Base-by-base conservation (phyloP, 2,329 filamentous ascomycete genomes). In the Sporothrix pallida region DNA sequence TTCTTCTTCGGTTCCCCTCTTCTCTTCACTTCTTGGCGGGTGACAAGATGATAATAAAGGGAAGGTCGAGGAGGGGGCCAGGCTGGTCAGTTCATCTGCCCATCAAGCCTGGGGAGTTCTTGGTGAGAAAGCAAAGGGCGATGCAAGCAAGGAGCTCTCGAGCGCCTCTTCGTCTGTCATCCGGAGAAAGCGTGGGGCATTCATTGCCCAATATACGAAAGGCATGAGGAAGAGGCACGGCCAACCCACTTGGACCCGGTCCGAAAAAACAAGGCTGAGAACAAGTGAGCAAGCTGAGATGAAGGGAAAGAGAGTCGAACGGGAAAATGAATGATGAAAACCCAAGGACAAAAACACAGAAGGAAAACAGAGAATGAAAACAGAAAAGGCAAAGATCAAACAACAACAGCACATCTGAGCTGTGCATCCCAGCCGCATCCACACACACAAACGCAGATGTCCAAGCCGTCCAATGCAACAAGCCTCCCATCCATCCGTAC, bases 391-490 rank as follows among this genome's bases (percentile, higher is more conserved):
- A 56, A 56, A 60, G 6, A 54, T n/a, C 17, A 60, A 31, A 23
- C 12, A 42, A 31, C 31, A 62, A n/a, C 31, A 42, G 58, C 58
- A 37, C 62, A 17, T 12, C 12, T 44, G 42, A 67, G 4, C 2
- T 26, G 42, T 10, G 23, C 60, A 67, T 67, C 62, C 65, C 65
- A 52, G 65, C 44, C 65, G 46, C 65, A 68, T 52, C 42, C 62
- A 67, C 62, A 48, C 42, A 67, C 62, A 37, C 31, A 37, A 37
- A 37, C 31, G 31, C 31, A 37, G 31, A 37, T 37, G 23, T 67
- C n/a, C 42, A 26, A 26, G n/a, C 62, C 42, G 12, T 17, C 42
- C 42, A 67, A 48, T 48, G 62, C 62, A 48, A 26, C 42, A 48
- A 46, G 42, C 62, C 62, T 65, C 20, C n/a, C 10, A 26, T 20